Conservation (phyloP, 176 grass and related monocot genomes). For the Ensete glaucum region DNA sequence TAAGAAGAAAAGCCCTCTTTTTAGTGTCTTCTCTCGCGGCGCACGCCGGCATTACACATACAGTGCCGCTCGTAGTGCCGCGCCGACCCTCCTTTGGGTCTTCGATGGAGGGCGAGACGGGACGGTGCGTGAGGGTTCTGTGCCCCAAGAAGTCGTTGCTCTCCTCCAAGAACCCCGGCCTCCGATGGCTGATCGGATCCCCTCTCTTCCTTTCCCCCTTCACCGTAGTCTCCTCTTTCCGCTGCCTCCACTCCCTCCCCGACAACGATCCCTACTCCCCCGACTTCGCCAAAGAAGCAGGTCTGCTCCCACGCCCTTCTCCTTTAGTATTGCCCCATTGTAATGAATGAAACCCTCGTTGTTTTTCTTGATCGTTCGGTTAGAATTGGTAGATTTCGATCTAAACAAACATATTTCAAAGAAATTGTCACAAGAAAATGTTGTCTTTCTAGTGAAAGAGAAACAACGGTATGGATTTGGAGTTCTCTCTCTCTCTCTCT, state of each 20-base stretch:
- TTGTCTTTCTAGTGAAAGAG: background rate
- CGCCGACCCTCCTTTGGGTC: background rate
- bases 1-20: too few species aligned
- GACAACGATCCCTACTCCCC: conserved; percentile 30
- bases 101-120: conserved; percentile 20
- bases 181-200: conserved; percentile 43
- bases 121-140: conserved; percentile 26
- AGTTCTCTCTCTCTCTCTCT: too few species aligned
- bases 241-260: conserved; percentile 25
- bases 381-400: background rate
- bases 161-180: background rate
- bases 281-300: conserved; percentile 40
- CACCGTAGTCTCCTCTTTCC: conserved; percentile 30
- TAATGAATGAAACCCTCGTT: background rate
- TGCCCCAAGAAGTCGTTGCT: conserved; percentile 33
- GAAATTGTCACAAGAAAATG: background rate
- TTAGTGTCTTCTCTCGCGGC: too few species aligned
- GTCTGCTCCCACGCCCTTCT: background rate
- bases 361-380: background rate
- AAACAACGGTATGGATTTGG: background rate
- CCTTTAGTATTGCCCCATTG: background rate
- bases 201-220: conserved; percentile 27
- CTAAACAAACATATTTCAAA: background rate
- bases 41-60: too few species aligned
- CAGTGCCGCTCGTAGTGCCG: too few species aligned